phyloP scores from a whole-genome alignment of 768 basidiomycete species.

The Tulasnella sp. region DNA sequence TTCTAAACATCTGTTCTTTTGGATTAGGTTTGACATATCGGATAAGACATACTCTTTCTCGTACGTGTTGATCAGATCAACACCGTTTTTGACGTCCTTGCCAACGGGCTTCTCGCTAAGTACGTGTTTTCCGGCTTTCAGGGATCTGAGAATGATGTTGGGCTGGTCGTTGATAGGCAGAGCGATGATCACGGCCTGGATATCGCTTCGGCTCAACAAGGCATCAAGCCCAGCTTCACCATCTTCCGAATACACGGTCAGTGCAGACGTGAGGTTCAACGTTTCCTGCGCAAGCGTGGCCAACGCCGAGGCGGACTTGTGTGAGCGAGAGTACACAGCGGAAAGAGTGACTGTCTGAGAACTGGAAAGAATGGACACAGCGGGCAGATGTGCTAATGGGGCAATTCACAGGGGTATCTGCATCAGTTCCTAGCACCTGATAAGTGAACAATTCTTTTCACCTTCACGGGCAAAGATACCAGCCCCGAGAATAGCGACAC shows the following conservation, averaged over 20 bases:
- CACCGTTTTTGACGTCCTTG: slow-evolving; percentile 49
- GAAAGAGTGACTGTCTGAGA: slow-evolving; percentile 30
- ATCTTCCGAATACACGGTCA: slow-evolving; percentile 46
- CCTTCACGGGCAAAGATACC: slow-evolving; percentile 70
- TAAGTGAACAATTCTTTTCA: slow-evolving; percentile 20
- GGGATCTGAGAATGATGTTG: slow-evolving; percentile 39
- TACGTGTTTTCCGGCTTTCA: slow-evolving; percentile 59
- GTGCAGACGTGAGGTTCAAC: slow-evolving; percentile 31
- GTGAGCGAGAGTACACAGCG: slow-evolving; percentile 72
- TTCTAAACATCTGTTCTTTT: background rate
- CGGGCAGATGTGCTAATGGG: slow-evolving; percentile 58
- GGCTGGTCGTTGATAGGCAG: slow-evolving; percentile 72
- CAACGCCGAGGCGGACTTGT: slow-evolving; percentile 43
- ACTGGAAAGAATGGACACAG: slow-evolving; percentile 43
- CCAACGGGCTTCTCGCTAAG: slow-evolving; percentile 81
- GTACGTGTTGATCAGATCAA: slow-evolving; percentile 53
- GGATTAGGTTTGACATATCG: slow-evolving; percentile 19
- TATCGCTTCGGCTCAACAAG: slow-evolving; percentile 54
- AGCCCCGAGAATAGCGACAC: slow-evolving; percentile 67
- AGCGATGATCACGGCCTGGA: slow-evolving; percentile 58
- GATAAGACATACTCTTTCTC: slow-evolving; percentile 34
- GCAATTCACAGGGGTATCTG: background rate
- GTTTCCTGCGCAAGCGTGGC: slow-evolving; percentile 33
- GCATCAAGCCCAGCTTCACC: slow-evolving; percentile 38
- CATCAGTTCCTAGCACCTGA: background rate